Evolutionary conservation across 331 rosid genomes (phyloP), one percentile per base, ranked within the genome.

Genomic region (Erythrophleum ivorense): DNA sequence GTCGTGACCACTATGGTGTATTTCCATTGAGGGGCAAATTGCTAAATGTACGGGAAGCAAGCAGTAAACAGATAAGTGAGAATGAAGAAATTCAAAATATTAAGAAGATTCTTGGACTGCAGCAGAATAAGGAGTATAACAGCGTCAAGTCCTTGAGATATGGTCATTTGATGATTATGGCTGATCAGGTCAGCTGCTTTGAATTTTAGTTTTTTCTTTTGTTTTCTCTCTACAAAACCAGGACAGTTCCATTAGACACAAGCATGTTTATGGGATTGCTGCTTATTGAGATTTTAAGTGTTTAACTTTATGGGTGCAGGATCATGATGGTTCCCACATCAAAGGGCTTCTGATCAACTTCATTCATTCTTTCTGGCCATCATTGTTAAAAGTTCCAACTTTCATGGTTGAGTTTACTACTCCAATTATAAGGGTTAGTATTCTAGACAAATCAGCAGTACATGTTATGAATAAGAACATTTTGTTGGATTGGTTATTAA

Each of bases 101-200:
- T 46, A 95, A 95, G 85, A 91, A 93, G 85, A 95, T 95, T 84
- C 98, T 95, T 10, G 99, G 99, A 40, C 87, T 95, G 84, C 99
- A 95, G 81, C 99, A 95, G 83, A 93, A 90, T 71, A 95, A 95
- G 76, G 92, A 93, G 79, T 95, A 95, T 79, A 73, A 50, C 43
- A 92, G 6, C 40, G 87, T 86, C 19, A 92, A 87, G 85, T 87
- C 99, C 60, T 75, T 95, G 83, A 93, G 99, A 95, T 95, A 95
- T 65, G 99, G 99, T 13, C 98, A 94, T 81, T 82, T 95, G 84
- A 95, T 95, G 99, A 95, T 95, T 45, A 95, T 95, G 99, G 91
- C 99, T 18, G 99, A 95, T 92, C 99, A 95, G 98, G 99, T 93
- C 50, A 77, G 81, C 80, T 36, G 9, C 54, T 63, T 52, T 1